phyloP scores from a whole-genome alignment of 768 basidiomycete genomes.

The Leucogyrophana mollusca region DNA sequence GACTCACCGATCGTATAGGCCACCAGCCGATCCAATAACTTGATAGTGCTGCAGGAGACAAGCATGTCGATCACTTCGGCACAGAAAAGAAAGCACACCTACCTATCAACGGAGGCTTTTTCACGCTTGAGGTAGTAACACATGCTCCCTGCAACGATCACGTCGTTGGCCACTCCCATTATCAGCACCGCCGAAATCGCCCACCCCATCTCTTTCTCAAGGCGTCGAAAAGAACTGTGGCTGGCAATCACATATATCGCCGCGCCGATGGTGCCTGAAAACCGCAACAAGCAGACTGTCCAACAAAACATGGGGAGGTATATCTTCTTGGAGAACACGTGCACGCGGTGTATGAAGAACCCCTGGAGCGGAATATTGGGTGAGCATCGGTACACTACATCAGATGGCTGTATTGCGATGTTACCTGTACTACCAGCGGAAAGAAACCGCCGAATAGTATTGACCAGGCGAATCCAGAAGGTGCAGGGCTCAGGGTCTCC shows the following conservation, averaged over 20 bases:
- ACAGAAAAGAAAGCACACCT: background rate
- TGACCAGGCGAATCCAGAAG: constrained; percentile 12
- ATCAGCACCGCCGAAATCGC: constrained; percentile 16
- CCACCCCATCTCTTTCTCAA: constrained; percentile 11
- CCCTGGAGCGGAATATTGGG: constrained; percentile 5
- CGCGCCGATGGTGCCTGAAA: constrained; percentile 11
- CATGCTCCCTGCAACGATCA: constrained; percentile 13
- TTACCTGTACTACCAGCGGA: constrained; percentile 18
- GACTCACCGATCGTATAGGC: constrained; percentile 2
- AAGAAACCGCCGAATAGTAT: constrained; percentile 25
- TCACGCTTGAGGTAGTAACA: constrained; percentile 17
- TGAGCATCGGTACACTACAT: too few relatives aligned
- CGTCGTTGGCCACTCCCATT: constrained; percentile 16
- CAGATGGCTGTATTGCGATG: constrained; percentile 1
- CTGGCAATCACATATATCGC: constrained; percentile 12
- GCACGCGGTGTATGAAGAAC: constrained; percentile 22
- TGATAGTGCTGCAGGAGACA: background rate
- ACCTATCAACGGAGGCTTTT: background rate
- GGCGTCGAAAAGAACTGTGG: background rate
- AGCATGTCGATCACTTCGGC: background rate
- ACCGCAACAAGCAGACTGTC: constrained; percentile 13
- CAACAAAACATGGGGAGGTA: constrained; percentile 14
- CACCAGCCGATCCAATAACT: constrained; percentile 1
- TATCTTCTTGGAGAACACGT: constrained; percentile 12
- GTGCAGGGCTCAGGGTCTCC: constrained; percentile 11